Percentiles rank a stretch among this genome's conserved stretches.
phyloP scores from a whole-genome alignment of 768 basidiomycete genomes.

The Amanita polypyramis region DNA sequence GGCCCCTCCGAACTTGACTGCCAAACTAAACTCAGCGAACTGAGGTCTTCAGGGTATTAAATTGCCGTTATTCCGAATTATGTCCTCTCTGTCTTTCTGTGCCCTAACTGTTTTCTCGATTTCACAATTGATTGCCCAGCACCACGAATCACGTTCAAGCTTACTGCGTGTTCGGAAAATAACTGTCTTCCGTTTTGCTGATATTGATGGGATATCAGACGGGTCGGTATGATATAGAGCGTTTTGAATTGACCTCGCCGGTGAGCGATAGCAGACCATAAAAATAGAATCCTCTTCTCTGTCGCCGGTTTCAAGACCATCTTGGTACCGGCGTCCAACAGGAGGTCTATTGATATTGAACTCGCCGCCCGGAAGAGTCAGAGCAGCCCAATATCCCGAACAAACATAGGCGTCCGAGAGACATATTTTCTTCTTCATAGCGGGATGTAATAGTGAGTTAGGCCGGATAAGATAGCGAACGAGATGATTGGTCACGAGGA shows the following conservation, averaged over 20 bases:
- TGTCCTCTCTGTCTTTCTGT: constrained; percentile 53
- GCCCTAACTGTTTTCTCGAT: constrained; percentile 71
- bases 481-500: constrained; percentile 68
- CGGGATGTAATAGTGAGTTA: constrained; percentile 44
- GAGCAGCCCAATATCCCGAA: constrained; percentile 78
- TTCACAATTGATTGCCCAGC: constrained; percentile 86
- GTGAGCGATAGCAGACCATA: constrained; percentile 59
- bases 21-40: too few species aligned
- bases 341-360: constrained; percentile 41
- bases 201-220: constrained; percentile 37
- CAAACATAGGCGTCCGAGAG: constrained; percentile 72
- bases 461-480: constrained; percentile 60
- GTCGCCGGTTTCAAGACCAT: constrained; percentile 85
- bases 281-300: constrained; percentile 83
- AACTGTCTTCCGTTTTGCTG: constrained; percentile 45
- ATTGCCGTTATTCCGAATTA: constrained; percentile 53
- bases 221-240: constrained; percentile 19
- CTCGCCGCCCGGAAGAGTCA: constrained; percentile 53
- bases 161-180: constrained; percentile 71
- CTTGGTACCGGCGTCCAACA: constrained; percentile 70
- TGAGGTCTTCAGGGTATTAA: constrained; percentile 20
- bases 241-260: constrained; percentile 17
- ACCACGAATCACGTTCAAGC: constrained; percentile 90
- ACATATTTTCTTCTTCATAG: constrained; percentile 43
- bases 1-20: too few species aligned